Conservation (phyloP, 306 rosid species). For the Quercus gilva region DNA sequence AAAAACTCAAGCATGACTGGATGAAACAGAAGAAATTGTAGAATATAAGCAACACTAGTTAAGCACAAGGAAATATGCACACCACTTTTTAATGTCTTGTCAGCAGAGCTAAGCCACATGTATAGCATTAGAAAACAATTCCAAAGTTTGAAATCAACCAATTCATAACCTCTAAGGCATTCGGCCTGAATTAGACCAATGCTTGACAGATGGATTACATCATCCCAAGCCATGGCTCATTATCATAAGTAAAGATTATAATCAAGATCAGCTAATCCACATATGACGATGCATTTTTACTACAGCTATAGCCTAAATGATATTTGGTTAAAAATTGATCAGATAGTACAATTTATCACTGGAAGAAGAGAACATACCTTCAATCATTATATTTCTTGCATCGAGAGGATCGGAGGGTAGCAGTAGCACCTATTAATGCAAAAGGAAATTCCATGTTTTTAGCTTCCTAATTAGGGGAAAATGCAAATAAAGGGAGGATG, state of each 20-base stretch:
- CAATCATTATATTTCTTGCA: constrained; percentile 93
- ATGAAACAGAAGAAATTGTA: constrained; percentile 5
- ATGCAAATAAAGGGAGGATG: not conserved
- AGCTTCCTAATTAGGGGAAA: constrained; percentile 25
- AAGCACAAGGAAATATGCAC: not conserved
- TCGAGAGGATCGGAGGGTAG: constrained; percentile 97
- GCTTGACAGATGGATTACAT: not conserved
- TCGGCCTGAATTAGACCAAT: not conserved
- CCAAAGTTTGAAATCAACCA: not conserved
- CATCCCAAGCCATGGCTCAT: not conserved
- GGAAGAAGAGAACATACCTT: constrained; percentile 55
- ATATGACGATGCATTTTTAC: not conserved
- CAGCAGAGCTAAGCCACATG: not conserved
- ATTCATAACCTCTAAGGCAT: not conserved
- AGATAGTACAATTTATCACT: constrained; percentile 2
- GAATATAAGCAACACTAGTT: not conserved
- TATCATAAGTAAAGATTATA: not conserved
- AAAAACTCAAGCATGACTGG: constrained; percentile 1
- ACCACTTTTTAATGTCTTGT: not conserved
- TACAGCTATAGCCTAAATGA: not conserved
- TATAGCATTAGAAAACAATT: not conserved
- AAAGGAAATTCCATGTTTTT: constrained; percentile 8
- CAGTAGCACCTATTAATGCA: constrained; percentile 50
- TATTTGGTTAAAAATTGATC: not conserved
- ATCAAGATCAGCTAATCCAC: not conserved